Evolutionary conservation across 23 red algal species (phyloP).

Genomic region (Gracilariopsis chorda): DNA sequence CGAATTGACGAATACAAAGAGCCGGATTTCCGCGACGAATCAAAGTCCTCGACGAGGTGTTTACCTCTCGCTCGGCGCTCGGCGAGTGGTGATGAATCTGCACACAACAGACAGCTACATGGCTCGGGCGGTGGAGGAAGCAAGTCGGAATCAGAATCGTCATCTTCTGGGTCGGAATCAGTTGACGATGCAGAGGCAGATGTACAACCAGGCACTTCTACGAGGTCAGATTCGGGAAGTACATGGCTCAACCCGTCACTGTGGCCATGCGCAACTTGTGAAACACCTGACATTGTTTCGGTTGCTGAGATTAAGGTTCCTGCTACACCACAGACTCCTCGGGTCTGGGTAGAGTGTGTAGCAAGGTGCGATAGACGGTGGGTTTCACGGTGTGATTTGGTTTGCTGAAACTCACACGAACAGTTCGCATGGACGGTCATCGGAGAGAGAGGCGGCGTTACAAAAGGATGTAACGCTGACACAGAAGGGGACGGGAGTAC

Average conservation of each 20-base stretch:
- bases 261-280: neutral
- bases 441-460: neutral
- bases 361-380: neutral
- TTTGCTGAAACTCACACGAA: neutral
- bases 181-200: conserved; percentile 67
- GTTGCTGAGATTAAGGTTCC: neutral
- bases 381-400: neutral
- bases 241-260: conserved; percentile 1
- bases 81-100: conserved; percentile 42
- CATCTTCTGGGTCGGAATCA: conserved; percentile 76
- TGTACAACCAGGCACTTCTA: conserved; percentile 29
- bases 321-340: conserved; percentile 17
- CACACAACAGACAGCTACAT: conserved; percentile 62
- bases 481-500: neutral
- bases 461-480: neutral
- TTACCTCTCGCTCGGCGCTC: conserved; percentile 41
- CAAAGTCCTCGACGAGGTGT: conserved; percentile 10
- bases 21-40: neutral
- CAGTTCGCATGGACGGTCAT: conserved; percentile 2
- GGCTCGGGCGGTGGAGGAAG: conserved; percentile 51
- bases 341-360: neutral
- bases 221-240: conserved; percentile 13
- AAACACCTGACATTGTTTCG: neutral
- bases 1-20: neutral
- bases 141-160: conserved; percentile 77